A percentile compares a stretch with the other conserved stretches of the same genome.
These are phyloP conservation scores for Oryza glumipatula DNA, from an alignment of 176 grass and related monocot species.

Conservation along the genomic window DNA sequence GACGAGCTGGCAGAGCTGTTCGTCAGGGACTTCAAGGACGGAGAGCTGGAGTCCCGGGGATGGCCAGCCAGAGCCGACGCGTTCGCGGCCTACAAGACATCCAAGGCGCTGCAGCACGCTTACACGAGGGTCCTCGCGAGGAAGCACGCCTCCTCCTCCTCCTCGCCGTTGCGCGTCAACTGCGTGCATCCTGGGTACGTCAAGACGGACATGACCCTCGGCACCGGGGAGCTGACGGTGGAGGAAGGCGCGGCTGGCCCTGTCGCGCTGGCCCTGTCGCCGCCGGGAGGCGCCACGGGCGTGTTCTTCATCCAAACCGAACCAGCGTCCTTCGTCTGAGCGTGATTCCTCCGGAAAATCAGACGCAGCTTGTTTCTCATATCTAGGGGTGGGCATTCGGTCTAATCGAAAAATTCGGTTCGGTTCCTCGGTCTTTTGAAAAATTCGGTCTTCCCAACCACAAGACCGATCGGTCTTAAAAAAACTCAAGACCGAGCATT, in stretches of 20 bases:
- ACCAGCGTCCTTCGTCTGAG: slow-evolving; percentile 12
- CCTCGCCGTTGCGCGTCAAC: slow-evolving; percentile 38
- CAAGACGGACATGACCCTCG: slow-evolving; percentile 50
- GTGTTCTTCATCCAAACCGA: slow-evolving; percentile 22
- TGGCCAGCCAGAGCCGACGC: slow-evolving; percentile 12
- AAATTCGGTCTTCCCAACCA: too few relatives aligned
- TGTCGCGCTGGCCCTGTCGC: slow-evolving; percentile 43
- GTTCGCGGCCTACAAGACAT: slow-evolving; percentile 42
- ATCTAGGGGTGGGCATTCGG: too few relatives aligned
- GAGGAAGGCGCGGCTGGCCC: slow-evolving; percentile 51
- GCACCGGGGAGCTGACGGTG: slow-evolving; percentile 28
- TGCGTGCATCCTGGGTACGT: slow-evolving; percentile 59
- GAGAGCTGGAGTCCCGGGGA: slow-evolving; percentile 14
- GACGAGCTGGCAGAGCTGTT: slow-evolving; percentile 32
- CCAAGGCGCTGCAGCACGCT: slow-evolving; percentile 43
- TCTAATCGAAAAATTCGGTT: too few relatives aligned
- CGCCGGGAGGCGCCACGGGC: slow-evolving; percentile 43
- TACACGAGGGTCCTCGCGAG: slow-evolving; percentile 61
- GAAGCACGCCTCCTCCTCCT: slow-evolving; percentile 15
- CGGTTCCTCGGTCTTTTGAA: too few relatives aligned
- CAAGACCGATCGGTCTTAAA: too few relatives aligned
- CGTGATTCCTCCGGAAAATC: background rate
- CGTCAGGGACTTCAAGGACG: slow-evolving; percentile 38
- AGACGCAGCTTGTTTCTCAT: too few relatives aligned
- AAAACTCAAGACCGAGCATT: too few relatives aligned